Percentiles rank a stretch among this genome's conserved stretches.
Evolutionary conservation across 148 eudicot species (phyloP).

Genomic region (Vaccinium macrocarpon): DNA sequence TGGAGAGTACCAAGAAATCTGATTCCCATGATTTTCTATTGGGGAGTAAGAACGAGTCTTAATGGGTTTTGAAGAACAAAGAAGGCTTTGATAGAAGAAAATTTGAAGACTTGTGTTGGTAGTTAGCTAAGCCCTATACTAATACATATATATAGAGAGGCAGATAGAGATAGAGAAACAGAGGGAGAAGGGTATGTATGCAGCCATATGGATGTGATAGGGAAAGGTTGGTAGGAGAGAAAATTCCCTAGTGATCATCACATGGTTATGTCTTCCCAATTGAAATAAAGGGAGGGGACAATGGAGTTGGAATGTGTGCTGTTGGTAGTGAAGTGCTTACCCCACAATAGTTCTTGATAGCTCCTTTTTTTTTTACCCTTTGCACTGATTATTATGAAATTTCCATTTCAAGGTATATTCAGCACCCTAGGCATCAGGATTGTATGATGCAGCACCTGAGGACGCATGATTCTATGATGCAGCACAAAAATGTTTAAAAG

Average conservation of each 20-base stretch:
- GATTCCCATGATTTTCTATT: constrained; percentile 12
- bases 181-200: neutral
- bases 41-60: neutral
- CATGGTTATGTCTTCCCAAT: neutral
- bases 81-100: neutral
- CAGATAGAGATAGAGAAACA: neutral
- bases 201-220: neutral
- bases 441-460: too few relatives aligned
- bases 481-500: too few relatives aligned
- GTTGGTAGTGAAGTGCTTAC: neutral
- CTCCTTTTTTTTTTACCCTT: neutral
- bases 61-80: neutral
- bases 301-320: neutral
- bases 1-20: constrained; percentile 9
- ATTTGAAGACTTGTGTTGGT: neutral
- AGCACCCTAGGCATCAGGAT: too few relatives aligned
- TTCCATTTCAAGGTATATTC: too few relatives aligned
- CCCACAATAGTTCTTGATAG: neutral
- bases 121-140: neutral
- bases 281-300: neutral
- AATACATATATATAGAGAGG: neutral
- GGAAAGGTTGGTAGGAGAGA: neutral
- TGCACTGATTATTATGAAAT: too few relatives aligned
- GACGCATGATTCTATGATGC: too few relatives aligned
- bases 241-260: neutral